phyloP scores from a whole-genome alignment of 2,329 filamentous ascomycete species.

The Stachybotrys chartarum region DNA sequence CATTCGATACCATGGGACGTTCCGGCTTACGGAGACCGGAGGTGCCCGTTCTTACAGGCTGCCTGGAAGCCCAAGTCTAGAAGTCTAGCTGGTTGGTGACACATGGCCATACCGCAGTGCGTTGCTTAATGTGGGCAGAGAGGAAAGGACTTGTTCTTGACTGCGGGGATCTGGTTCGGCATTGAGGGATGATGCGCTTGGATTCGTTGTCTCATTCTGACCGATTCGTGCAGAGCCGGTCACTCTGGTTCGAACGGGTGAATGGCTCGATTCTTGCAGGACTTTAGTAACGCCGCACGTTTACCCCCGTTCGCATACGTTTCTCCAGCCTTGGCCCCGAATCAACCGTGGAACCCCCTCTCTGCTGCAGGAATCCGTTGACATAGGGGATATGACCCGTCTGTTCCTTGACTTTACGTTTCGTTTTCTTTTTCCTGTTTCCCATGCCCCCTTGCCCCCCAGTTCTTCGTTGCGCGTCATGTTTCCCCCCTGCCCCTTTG shows the following conservation, averaged over 20 bases:
- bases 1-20: constrained; percentile 29
- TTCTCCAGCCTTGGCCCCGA: not conserved
- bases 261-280: not conserved
- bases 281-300: not conserved
- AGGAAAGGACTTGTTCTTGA: constrained; percentile 17
- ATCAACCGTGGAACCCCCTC: not conserved
- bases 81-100: constrained; percentile 27
- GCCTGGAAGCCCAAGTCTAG: constrained; percentile 19
- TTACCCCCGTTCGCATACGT: not conserved
- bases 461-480: not conserved
- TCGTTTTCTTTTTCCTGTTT: not conserved
- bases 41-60: constrained; percentile 10
- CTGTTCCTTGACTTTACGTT: not conserved
- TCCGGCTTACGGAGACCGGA: constrained; percentile 27
- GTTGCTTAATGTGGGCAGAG: constrained; percentile 24
- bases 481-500: not conserved
- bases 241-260: constrained; percentile 12
- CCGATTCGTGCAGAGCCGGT: constrained; percentile 27
- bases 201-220: constrained; percentile 12
- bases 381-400: not conserved
- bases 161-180: constrained; percentile 4
- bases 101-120: constrained; percentile 23
- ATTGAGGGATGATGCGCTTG: not conserved
- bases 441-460: not conserved
- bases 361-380: not conserved